Base-by-base conservation (phyloP, 306 rosid genomes). In the Gillenia trifoliata region DNA sequence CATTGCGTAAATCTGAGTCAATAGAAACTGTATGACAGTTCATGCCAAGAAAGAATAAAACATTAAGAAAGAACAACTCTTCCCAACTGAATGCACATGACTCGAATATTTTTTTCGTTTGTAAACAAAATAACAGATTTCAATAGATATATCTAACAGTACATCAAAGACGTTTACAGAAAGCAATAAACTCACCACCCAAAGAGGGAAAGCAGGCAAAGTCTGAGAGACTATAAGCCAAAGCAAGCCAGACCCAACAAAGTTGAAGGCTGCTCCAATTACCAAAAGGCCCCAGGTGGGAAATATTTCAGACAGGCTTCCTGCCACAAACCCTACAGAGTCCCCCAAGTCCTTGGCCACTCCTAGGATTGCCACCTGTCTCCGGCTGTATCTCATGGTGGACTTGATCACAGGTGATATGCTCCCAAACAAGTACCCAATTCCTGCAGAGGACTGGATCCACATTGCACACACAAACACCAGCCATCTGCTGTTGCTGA, bases 401-500 rank as follows among this genome's bases (percentile, higher is more conserved):
- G 79, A 81, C 80, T 94, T 94, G 20, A 94, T 91, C 16, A 90
- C 85, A 0, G 97, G 94, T 1, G 98, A 94, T 31, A 91, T 83
- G 81, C 97, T 91, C 23, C 98, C 98, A 33, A 90, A 94, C 68
- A 94, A 47, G 85, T 94, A 94, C 3, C 97, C 97, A 7, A 88
- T 68, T 19, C 98, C 98, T 0, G 96, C 97, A 73, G 93, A 89
- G 13, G 96, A 87, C 25, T 91, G 97, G 52, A 93, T 63, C 98
- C 98, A 93, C 90, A 91, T 91, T 85, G 98, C 90, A 13, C 88
- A 87, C 12, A 93, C 98, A 25, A 93, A 93, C 8, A 93, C 98
- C 16, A 93, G 81, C 98, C 98, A 93, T 72, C 97, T 80, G 80
- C 83, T 88, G 84, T 69, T 84, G 29, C 52, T 34, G 40, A 93